Evolutionary conservation across 176 grass and related monocot genomes (phyloP), one percentile per base, ranked within the genome.

Genomic region (Ampelocalamus luodianensis): DNA sequence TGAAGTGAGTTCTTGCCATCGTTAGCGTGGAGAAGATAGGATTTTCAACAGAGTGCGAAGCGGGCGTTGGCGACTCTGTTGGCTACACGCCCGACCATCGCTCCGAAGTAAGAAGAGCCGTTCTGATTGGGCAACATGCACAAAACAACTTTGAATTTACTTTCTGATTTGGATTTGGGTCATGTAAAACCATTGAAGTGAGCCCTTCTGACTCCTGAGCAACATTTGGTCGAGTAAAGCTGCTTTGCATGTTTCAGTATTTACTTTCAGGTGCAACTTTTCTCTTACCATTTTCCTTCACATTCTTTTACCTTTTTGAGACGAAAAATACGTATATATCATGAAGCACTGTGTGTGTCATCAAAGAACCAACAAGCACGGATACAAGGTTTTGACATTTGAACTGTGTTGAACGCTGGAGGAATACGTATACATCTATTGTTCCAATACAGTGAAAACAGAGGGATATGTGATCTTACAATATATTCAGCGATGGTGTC

Each of bases 51-150:
- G 40, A 94, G 77, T 27, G 89, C 71, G 70, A 97, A 97, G 26
- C 70, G 81, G 5, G 72, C 92, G 0, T 89, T 85, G 0, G 86
- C 80, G 23, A 97, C 87, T 85, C 94, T 87, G 87, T 94, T 97
- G 23, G 92, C 94, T 49, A 97, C 94, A 39, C 92, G 88, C 23
- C 92, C 92, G n/a, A 94, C 95, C 59, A 87, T 64, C 46, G 92
- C 95, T 42, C 92, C 88, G 76, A 97, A 94, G 82, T 85, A 86
- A 18, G 95, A 74, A 18, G 88, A 79, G 58, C 90, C 92, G 49
- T 87, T 92, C 95, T 97, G 85, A 68, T 55, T 63, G 67, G 10
- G 3, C 39, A 82, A 11, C 37, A n/a, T 3, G 36, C 64, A 65
- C n/a, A 15, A 37, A n/a, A 59, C 12, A 27, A 49, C 15, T 60